Percentiles rank a stretch among this genome's conserved stretches.
Conservation (phyloP, 345 rosid genomes). For the Sisymbrium altissimum region DNA sequence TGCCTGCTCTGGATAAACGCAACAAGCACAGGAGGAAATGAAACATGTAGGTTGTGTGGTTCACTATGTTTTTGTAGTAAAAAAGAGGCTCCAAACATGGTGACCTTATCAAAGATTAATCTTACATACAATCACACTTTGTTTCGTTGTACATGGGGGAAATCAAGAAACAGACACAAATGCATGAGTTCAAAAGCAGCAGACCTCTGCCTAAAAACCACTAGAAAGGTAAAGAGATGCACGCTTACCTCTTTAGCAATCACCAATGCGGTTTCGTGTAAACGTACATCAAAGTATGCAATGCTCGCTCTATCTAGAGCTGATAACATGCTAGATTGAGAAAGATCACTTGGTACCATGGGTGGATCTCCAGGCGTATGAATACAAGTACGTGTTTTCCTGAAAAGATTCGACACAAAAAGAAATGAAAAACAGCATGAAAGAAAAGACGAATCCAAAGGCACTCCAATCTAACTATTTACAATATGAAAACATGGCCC, state of each 20-base stretch:
- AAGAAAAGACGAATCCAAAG: neutral
- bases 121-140: neutral
- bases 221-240: neutral
- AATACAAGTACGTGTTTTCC: constrained; percentile 94
- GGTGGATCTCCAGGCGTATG: constrained; percentile 82
- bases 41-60: constrained; percentile 9
- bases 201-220: neutral
- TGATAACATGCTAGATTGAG: constrained; percentile 42
- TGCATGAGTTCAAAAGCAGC: neutral
- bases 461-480: neutral
- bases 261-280: constrained; percentile 55
- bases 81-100: neutral
- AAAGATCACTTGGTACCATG: constrained; percentile 58
- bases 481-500: neutral
- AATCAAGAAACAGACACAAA: neutral
- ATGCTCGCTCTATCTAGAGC: constrained; percentile 61
- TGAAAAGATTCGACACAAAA: constrained; percentile 26
- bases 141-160: neutral
- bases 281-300: constrained; percentile 70
- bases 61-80: neutral
- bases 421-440: neutral
- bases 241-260: constrained; percentile 69
- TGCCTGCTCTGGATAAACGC: constrained; percentile 76
- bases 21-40: constrained; percentile 26
- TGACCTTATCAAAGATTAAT: neutral